Evolutionary conservation across 257 asterid species (phyloP), one percentile per base, ranked within the genome.

Genomic region (Nicotiana knightiana): DNA sequence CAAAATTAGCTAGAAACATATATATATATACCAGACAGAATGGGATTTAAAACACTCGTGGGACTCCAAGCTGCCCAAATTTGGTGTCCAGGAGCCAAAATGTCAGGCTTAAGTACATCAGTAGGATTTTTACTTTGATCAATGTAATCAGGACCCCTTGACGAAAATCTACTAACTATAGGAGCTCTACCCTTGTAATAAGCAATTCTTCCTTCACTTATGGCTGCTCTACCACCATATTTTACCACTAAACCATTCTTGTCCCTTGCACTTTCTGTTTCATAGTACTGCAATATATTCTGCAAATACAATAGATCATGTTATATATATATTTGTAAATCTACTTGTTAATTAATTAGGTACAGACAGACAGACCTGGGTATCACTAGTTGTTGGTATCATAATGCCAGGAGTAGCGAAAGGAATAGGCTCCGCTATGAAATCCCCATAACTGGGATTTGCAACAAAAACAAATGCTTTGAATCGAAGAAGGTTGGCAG

Each of bases 1-100:
- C 54, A 55, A 26, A 1, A 21, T 2, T 37, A 37, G 43, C 48
- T 39, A 24, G 43, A 55, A 58, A 51, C 48, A 39, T 12, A 57
- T 30, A 57, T 6, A 62, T 58, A 4, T 58, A 4, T 89, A 93
- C 99, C 99, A 7, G 93, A 85, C 46, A 91, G 88, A 57, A 92
- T 85, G 58, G 97, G 94, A 88, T 92, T 86, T 55, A 28, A 77
- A 81, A 84, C 91, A 85, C 98, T 96, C 94, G 89, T 88, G 86
- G 99, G 97, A 83, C 97, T 96, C 99, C 99, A 94, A 51, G 98
- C 99, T 51, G 94, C 98, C 98, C 98, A 96, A 58, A 94, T 94
- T 83, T 96, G 99, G 86, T 94, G 91, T 51, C 97, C 99, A 1
- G 98, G 98, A 46, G 98, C 99, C 84, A 96, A 85, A 84, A 94